Percentiles rank a stretch among this genome's conserved stretches.
These are phyloP conservation scores for Penicillium cinerascens DNA, from an alignment of 495 filamentous ascomycete genomes.

Conservation along the genomic window DNA sequence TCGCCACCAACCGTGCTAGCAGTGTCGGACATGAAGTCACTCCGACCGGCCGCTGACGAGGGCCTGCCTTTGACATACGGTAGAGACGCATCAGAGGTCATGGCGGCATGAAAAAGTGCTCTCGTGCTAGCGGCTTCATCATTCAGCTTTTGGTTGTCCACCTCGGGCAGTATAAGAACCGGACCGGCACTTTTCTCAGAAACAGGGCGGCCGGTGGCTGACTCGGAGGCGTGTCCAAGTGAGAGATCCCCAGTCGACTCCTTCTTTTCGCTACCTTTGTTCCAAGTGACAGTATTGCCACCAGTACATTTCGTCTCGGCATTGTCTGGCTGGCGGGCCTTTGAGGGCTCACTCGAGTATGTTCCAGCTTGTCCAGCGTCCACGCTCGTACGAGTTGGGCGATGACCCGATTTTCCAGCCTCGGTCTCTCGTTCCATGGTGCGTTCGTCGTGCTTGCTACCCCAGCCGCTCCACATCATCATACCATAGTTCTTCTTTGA, in stretches of 20 bases:
- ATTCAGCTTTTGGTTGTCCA: conserved; percentile 24
- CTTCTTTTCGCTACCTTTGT: conserved; percentile 11
- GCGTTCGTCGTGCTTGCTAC: conserved; percentile 79
- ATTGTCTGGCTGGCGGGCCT: conserved; percentile 3
- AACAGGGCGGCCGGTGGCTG: conserved; percentile 1
- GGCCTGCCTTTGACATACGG: conserved; percentile 18
- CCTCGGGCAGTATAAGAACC: conserved; percentile 32
- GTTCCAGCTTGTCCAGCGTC: conserved; percentile 35
- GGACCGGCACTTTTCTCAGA: conserved; percentile 25
- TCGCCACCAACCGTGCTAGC: conserved; percentile 34
- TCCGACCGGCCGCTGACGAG: conserved; percentile 31
- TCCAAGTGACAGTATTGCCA: conserved; percentile 9
- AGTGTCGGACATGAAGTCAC: conserved; percentile 31
- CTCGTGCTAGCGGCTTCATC: conserved; percentile 39
- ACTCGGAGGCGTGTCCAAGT: conserved; percentile 3
- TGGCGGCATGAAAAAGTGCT: conserved; percentile 32
- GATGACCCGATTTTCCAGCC: conserved; percentile 20
- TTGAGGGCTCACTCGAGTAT: conserved; percentile 25
- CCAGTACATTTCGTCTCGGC: background rate
- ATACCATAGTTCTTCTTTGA: conserved; percentile 64
- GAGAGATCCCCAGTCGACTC: conserved; percentile 1
- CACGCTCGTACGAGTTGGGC: conserved; percentile 28
- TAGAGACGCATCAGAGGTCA: conserved; percentile 22
- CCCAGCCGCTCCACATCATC: conserved; percentile 79
- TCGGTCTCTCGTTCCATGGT: conserved; percentile 54